Evolutionary conservation across 2,329 filamentous ascomycete species (phyloP).

Genomic region (Clarireedia monteithiana): DNA sequence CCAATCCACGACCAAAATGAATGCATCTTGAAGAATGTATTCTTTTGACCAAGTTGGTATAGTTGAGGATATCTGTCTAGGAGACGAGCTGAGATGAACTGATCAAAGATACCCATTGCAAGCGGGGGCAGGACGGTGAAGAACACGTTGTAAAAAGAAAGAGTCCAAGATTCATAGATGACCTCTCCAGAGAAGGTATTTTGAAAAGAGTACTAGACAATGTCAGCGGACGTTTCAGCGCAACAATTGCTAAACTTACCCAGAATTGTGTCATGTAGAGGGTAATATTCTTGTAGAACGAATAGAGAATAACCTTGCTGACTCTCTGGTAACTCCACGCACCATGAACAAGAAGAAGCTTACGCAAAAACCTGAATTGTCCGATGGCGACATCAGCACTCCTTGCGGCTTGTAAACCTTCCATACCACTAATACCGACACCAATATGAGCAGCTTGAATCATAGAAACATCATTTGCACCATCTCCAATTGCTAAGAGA

Average conservation of each 20-base stretch:
- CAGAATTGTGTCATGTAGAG: constrained; percentile 99
- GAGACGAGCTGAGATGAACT: constrained; percentile 90
- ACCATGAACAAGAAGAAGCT: constrained; percentile 88
- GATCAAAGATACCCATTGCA: constrained; percentile 92
- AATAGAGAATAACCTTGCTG: constrained; percentile 94
- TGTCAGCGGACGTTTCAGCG: constrained; percentile 14
- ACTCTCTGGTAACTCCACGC: constrained; percentile 97
- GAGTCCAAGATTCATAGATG: constrained; percentile 97
- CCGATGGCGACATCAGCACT: constrained; percentile 94
- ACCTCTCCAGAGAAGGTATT: constrained; percentile 97
- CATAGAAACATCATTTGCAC: constrained; percentile 99
- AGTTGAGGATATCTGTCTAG: constrained; percentile 94
- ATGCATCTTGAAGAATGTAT: constrained; percentile 86
- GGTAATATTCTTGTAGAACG: constrained; percentile 99
- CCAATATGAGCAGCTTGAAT: constrained; percentile 98
- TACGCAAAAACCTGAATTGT: constrained; percentile 91
- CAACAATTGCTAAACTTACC: constrained; percentile 45
- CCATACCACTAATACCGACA: constrained; percentile 92
- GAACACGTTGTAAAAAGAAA: constrained; percentile 99
- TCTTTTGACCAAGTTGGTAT: constrained; percentile 87
- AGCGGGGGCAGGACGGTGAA: constrained; percentile 93
- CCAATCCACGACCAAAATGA: constrained; percentile 89
- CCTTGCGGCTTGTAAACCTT: constrained; percentile 92
- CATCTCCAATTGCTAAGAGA: constrained; percentile 90
- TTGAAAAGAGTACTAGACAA: constrained; percentile 78